Percentiles rank a stretch among this genome's conserved stretches.
Evolutionary conservation across 2,329 filamentous ascomycete species (phyloP).

Genomic region (Xylariaceae sp.): DNA sequence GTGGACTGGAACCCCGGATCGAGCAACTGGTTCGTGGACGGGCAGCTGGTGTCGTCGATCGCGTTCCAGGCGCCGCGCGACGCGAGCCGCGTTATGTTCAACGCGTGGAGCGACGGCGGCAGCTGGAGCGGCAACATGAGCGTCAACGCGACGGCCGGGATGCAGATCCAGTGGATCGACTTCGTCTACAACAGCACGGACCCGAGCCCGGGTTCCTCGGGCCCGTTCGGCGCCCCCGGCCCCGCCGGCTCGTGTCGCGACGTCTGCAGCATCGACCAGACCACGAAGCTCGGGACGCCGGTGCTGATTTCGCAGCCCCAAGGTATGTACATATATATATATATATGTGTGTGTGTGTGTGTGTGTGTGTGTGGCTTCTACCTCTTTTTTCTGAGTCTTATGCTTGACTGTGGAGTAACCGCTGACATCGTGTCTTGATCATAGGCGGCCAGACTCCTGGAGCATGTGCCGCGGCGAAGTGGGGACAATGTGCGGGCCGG

Average conservation of each 20-base stretch:
- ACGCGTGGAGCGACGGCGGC: constrained; percentile 57
- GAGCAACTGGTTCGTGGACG: constrained; percentile 54
- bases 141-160: constrained; percentile 43
- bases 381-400: neutral
- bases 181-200: constrained; percentile 48
- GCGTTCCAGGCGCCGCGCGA: constrained; percentile 52
- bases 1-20: constrained; percentile 53
- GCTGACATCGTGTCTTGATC: neutral
- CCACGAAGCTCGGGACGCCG: constrained; percentile 39
- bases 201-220: constrained; percentile 16
- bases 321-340: constrained; percentile 10
- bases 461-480: constrained; percentile 32
- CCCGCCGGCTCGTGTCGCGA: constrained; percentile 33
- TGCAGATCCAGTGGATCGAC: constrained; percentile 58
- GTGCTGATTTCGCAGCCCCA: constrained; percentile 34
- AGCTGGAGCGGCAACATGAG: constrained; percentile 51
- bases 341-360: too few relatives aligned
- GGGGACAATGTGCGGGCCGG: constrained; percentile 35
- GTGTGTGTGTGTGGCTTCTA: too few relatives aligned
- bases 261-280: constrained; percentile 45
- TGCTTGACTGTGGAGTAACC: neutral
- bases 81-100: constrained; percentile 50
- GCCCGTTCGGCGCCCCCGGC: neutral
- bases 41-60: constrained; percentile 46
- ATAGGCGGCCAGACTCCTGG: constrained; percentile 12